phyloP scores from a whole-genome alignment of 495 filamentous ascomycete genomes.

The Sordaria brevicollis region DNA sequence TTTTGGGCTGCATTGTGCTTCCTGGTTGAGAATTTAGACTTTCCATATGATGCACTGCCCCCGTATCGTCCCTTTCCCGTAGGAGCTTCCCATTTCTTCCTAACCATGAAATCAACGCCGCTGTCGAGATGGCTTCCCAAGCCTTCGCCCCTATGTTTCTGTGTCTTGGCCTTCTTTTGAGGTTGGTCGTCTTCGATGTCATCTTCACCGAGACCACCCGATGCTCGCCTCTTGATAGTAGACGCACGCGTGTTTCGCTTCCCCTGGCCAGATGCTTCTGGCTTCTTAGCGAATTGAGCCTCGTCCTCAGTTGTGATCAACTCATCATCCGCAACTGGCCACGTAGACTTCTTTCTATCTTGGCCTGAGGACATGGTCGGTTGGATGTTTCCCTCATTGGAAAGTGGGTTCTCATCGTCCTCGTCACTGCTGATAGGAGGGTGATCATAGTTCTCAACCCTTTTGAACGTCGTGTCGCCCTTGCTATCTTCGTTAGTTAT shows the following conservation, averaged over 20 bases:
- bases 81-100: neutral
- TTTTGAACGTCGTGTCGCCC: neutral
- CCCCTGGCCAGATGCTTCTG: neutral
- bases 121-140: neutral
- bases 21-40: neutral
- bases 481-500: no score
- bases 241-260: neutral
- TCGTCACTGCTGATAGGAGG: conserved; percentile 9
- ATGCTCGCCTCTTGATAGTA: neutral
- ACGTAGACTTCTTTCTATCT: neutral
- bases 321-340: neutral
- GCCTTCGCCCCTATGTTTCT: neutral
- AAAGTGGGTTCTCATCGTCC: neutral
- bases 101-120: neutral
- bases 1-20: neutral
- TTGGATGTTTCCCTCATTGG: neutral
- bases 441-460: neutral
- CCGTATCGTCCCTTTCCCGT: neutral
- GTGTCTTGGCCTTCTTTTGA: conserved; percentile 2
- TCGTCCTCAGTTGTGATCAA: neutral
- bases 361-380: neutral
- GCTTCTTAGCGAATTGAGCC: neutral
- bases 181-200: neutral
- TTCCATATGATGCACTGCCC: neutral
- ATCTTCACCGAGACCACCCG: neutral